Percentiles rank a stretch among this genome's conserved stretches.
These are phyloP conservation scores for Bipolaris gigantea DNA, from an alignment of 2,329 filamentous ascomycete species.

Conservation along the genomic window DNA sequence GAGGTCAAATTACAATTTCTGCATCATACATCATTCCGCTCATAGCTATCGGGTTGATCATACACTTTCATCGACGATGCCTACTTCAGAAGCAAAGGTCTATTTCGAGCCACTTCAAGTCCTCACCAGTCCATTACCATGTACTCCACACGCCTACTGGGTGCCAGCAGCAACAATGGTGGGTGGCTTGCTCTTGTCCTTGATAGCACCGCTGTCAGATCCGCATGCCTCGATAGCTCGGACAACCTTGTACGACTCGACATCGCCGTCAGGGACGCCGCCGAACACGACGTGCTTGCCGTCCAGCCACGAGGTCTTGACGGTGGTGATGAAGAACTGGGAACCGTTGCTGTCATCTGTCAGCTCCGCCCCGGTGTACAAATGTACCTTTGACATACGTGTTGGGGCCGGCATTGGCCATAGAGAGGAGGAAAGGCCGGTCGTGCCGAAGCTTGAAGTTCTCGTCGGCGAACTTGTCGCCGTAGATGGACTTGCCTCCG, in stretches of 20 bases:
- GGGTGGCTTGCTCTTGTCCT: slow-evolving; percentile 54
- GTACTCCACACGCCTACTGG: slow-evolving; percentile 33
- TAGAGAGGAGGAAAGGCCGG: slow-evolving; percentile 79
- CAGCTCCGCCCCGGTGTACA: slow-evolving; percentile 8
- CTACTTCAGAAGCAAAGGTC: neutral
- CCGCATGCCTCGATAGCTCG: slow-evolving; percentile 63
- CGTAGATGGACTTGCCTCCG: slow-evolving; percentile 92
- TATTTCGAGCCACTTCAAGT: neutral
- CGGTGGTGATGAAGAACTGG: slow-evolving; percentile 74
- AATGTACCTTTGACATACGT: slow-evolving; percentile 58
- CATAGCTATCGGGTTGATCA: neutral
- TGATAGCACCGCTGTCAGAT: slow-evolving; percentile 56
- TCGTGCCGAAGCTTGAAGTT: slow-evolving; percentile 80
- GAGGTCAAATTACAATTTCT: neutral
- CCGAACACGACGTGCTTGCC: slow-evolving; percentile 85
- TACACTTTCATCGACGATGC: neutral
- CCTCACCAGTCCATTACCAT: neutral
- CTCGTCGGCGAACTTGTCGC: slow-evolving; percentile 92
- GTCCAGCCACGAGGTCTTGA: slow-evolving; percentile 70
- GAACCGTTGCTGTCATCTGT: slow-evolving; percentile 63
- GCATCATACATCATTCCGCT: slow-evolving; percentile 1
- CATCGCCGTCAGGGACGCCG: slow-evolving; percentile 62
- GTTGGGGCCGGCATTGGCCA: slow-evolving; percentile 95
- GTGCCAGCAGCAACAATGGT: slow-evolving; percentile 58
- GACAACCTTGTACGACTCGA: slow-evolving; percentile 57